Base-by-base conservation (phyloP, 2,329 filamentous ascomycete species). In the Penicillium polonicum region DNA sequence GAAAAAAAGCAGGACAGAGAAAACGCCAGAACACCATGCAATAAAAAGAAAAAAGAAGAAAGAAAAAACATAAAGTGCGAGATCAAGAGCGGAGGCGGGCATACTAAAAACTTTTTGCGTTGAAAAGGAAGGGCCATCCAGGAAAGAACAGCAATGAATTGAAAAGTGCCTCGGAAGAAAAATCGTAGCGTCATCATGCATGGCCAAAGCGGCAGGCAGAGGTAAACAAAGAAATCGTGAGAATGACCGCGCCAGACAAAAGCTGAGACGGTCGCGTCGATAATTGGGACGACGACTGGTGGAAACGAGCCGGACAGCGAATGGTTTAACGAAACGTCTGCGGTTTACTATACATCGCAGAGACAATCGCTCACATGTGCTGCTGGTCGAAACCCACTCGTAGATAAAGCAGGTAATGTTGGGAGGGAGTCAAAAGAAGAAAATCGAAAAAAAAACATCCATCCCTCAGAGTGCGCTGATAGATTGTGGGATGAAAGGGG, bases 301-400 rank as follows among this genome's bases (percentile, higher is more conserved):
- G 57, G 45, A 25, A 25, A 6, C 29, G 36, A 53, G 36, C 44
- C 19, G 12, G 21, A 33, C 46, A 58, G 13, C 43, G 44, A 52
- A 63, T 59, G 51, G 55, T 41, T 19, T 38, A 36, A 52, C 52
- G 51, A 60, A 60, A 54, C n/a, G 42, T 61, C 58, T 65, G 71
- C 71, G 71, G 71, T 74, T 74, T 74, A 74, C 73, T 60, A 60
- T 62, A 55, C 71, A 68, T 74, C 71, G 71, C 71, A 68, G 27
- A 66, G 56, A 69, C 39, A 48, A 55, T 55, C 48, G 50, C 52
- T 61, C 33, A 31, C 52, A 58, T 31, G 43, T 50, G 54, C 62
- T 52, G 50, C 50, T 35, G 52, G 38, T 29, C 29, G 17, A 31
- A 59, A 59, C 52, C 50, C 58, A 55, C 42, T 23, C 13, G 43